These are phyloP conservation scores for Haematococcus sp. DNA, from an alignment of 139 green algal genomes.

Conservation along the genomic window DNA sequence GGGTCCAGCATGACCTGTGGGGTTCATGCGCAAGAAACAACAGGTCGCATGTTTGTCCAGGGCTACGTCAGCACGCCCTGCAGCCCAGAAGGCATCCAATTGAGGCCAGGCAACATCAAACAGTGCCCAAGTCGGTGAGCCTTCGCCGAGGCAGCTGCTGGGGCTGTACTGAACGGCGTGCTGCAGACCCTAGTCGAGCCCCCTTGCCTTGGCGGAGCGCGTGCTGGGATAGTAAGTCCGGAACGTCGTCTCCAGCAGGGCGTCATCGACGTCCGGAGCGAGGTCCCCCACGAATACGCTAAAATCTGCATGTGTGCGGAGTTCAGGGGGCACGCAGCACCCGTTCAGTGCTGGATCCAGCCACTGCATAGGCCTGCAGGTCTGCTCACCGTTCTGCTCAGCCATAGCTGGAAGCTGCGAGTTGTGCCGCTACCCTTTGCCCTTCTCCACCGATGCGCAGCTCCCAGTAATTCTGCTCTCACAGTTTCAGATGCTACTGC, in stretches of 20 bases:
- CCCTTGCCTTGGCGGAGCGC: conserved; percentile 70
- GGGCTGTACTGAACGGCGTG: background rate
- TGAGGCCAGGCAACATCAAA: background rate
- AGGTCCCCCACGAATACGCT: conserved; percentile 94
- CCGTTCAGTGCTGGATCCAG: too few species aligned
- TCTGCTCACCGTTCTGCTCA: too few species aligned
- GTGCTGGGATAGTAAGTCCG: conserved; percentile 79
- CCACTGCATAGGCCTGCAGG: too few species aligned
- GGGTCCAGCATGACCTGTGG: conserved; percentile 88
- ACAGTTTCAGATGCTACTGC: too few species aligned
- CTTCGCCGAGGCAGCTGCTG: background rate
- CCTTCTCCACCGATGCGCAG: too few species aligned
- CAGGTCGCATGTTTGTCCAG: background rate
- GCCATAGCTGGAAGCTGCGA: too few species aligned
- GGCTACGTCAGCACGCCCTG: background rate
- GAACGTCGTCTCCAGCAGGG: conserved; percentile 85
- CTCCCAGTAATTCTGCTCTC: too few species aligned
- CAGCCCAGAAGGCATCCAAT: background rate
- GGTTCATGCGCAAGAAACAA: background rate
- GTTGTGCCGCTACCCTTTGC: too few species aligned
- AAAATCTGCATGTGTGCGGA: conserved; percentile 70
- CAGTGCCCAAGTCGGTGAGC: too few species aligned
- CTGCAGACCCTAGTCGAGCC: too few species aligned
- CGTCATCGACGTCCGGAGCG: conserved; percentile 87
- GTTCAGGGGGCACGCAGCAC: background rate